phyloP scores from a whole-genome alignment of 2,329 filamentous ascomycete species.

The Alternaria alternata region DNA sequence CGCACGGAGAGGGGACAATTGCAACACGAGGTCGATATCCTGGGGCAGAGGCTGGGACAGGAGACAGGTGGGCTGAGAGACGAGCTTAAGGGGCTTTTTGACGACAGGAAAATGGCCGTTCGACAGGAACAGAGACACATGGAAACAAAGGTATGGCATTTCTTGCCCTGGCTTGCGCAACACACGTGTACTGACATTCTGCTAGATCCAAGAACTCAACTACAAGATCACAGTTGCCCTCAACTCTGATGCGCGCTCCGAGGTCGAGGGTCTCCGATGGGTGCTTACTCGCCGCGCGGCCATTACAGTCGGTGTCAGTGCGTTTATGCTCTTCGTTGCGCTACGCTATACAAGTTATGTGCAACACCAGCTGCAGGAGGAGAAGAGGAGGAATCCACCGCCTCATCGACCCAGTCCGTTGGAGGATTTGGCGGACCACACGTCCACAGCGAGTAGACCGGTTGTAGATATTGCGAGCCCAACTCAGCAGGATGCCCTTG shows the following conservation, averaged over 20 bases:
- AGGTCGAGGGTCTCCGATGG: slow-evolving; percentile 92
- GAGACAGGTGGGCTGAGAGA: slow-evolving; percentile 84
- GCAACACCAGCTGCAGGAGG: slow-evolving; percentile 50
- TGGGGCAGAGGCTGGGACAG: slow-evolving; percentile 84
- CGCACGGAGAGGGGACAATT: slow-evolving; percentile 83
- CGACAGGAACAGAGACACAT: slow-evolving; percentile 85
- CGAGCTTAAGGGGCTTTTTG: slow-evolving; percentile 93
- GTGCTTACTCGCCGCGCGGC: slow-evolving; percentile 74
- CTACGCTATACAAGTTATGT: slow-evolving; percentile 53
- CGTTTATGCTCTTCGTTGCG: slow-evolving; percentile 55
- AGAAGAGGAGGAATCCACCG: slow-evolving; percentile 48
- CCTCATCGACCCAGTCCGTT: slow-evolving; percentile 23
- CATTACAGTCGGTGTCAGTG: slow-evolving; percentile 62
- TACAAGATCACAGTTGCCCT: slow-evolving; percentile 94
- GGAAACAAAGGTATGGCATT: slow-evolving; percentile 72
- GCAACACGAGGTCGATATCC: slow-evolving; percentile 94
- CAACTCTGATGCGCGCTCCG: slow-evolving; percentile 88
- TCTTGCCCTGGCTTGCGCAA: neutral
- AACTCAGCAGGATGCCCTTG: slow-evolving; percentile 29
- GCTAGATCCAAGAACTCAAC: slow-evolving; percentile 87
- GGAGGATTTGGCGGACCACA: slow-evolving; percentile 13
- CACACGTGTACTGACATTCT: neutral
- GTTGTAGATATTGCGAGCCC: slow-evolving; percentile 11
- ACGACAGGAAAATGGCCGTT: slow-evolving; percentile 92
- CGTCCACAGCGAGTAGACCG: neutral